Base-by-base conservation (phyloP, 805 yeast species). In the Wickerhamomyces chaumierensis region DNA sequence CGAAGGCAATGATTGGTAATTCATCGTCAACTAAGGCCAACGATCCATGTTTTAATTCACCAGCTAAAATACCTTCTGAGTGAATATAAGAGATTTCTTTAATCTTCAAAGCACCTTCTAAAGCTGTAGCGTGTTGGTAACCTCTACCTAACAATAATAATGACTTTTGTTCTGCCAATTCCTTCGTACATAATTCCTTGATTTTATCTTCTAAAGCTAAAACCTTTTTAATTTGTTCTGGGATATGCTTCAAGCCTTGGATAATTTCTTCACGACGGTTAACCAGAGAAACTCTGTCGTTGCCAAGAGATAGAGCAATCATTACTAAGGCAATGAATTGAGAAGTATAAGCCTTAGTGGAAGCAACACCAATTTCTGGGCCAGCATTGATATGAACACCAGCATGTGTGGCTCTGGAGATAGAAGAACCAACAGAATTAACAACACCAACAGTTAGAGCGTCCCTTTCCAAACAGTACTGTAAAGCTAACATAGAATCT, bases 351-450 rank as follows among this genome's bases (percentile, higher is more conserved):
- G 98, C 98, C 66, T 92, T 92, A 35, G 99, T 92, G 12, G 96
- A 87, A 9, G 99, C 99, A 50, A 92, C 99, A 62, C 98, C 97
- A 47, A 92, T 92, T 66, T 92, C 99, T 34, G 98, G 98, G 48
- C 99, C 99, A 36, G 98, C 98, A 59, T 92, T 92, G 60, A 92
- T 88, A 62, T 92, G 99, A 41, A 92, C 96, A 75, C 99, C 99
- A 70, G 98, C 92, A 64, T 88, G 95, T 18, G 99, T 92, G 56
- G 78, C 87, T 65, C 99, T 80, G 6, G 97, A 90, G 61, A 92
- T 86, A 33, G 92, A 78, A 5, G 98, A 92, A 55, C 99, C 99
- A 33, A 92, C 99, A 49, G 88, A 75, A 69, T 92, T 92, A 46
- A 92, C 98, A 55, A 92, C 83, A 66, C 99, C 99, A 42, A 92